Evolutionary conservation across 352 stramenopile species (phyloP).

Genomic region (Plasmopara muralis): DNA sequence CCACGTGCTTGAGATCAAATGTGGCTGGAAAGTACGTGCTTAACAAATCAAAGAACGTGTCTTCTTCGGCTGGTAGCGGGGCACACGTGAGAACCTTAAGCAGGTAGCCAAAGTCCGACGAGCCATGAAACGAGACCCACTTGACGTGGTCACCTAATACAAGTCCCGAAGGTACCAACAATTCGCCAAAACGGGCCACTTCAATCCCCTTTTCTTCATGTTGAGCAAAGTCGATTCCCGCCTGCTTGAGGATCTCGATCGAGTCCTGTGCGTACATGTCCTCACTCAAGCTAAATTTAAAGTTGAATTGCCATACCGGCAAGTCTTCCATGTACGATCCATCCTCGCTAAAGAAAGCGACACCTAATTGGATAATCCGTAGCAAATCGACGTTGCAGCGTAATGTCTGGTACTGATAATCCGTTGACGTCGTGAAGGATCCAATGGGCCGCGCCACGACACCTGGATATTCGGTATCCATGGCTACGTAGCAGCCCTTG

Average conservation of each 20-base stretch:
- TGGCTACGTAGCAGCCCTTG: slow-evolving; percentile 96
- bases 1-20: slow-evolving; percentile 99
- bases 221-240: slow-evolving; percentile 96
- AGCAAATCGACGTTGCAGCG: slow-evolving; percentile 98
- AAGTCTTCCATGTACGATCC: slow-evolving; percentile 92
- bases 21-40: slow-evolving; percentile 98
- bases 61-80: slow-evolving; percentile 84
- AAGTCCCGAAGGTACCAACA: slow-evolving; percentile 96
- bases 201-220: slow-evolving; percentile 96
- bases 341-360: slow-evolving; percentile 96
- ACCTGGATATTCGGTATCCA: slow-evolving; percentile 99
- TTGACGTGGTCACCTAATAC: slow-evolving; percentile 98
- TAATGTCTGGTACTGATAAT: slow-evolving; percentile 98
- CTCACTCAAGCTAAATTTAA: slow-evolving; percentile 96
- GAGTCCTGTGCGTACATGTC: slow-evolving; percentile 99
- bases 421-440: slow-evolving; percentile 90
- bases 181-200: slow-evolving; percentile 94
- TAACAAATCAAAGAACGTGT: slow-evolving; percentile 96
- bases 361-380: slow-evolving; percentile 98
- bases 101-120: slow-evolving; percentile 99
- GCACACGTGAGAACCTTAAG: slow-evolving; percentile 94
- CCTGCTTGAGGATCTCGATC: slow-evolving; percentile 97
- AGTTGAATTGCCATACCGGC: slow-evolving; percentile 99
- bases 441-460: slow-evolving; percentile 97
- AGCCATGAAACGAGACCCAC: slow-evolving; percentile 98